Conservation (phyloP, 116 monocot genomes). For the Phalaenopsis hybrid region DNA sequence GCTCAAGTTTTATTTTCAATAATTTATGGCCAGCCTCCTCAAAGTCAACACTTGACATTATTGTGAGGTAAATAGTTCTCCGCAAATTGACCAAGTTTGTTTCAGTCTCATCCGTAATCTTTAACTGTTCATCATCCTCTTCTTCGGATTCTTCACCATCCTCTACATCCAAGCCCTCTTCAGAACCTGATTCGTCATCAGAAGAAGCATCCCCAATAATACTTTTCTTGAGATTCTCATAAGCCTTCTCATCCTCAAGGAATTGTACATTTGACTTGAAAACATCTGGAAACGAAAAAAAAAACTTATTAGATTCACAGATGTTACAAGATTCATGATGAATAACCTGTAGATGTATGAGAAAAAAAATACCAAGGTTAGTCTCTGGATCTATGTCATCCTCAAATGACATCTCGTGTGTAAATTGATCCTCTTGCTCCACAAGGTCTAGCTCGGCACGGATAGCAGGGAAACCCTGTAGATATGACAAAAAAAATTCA, state of each 20-base stretch:
- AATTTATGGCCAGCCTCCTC: conserved; percentile 97
- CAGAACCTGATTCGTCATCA: conserved; percentile 76
- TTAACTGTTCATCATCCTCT: conserved; percentile 70
- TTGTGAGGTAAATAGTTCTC: conserved; percentile 91
- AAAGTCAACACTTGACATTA: conserved; percentile 99
- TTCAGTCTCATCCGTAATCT: conserved; percentile 91
- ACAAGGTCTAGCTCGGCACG: conserved; percentile 89
- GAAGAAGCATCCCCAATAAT: conserved; percentile 81
- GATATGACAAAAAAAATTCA: not conserved
- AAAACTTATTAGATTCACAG: conserved; percentile 1
- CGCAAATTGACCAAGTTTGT: conserved; percentile 88
- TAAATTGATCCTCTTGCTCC: conserved; percentile 89
- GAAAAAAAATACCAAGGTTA: conserved; percentile 40
- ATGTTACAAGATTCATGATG: not conserved
- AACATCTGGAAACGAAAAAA: conserved; percentile 48
- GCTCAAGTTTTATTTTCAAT: conserved; percentile 89
- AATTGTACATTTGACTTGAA: conserved; percentile 71
- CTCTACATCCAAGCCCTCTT: conserved; percentile 51
- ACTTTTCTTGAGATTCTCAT: conserved; percentile 74
- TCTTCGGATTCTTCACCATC: conserved; percentile 64
- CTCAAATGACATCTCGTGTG: conserved; percentile 89
- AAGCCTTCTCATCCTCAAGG: conserved; percentile 89
- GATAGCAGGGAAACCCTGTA: conserved; percentile 86
- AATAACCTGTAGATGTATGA: not conserved
- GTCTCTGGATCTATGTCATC: conserved; percentile 95